Evolutionary conservation across 1,139 yeast genomes (phyloP).

Genomic region (Suhomyces anneliseae): DNA sequence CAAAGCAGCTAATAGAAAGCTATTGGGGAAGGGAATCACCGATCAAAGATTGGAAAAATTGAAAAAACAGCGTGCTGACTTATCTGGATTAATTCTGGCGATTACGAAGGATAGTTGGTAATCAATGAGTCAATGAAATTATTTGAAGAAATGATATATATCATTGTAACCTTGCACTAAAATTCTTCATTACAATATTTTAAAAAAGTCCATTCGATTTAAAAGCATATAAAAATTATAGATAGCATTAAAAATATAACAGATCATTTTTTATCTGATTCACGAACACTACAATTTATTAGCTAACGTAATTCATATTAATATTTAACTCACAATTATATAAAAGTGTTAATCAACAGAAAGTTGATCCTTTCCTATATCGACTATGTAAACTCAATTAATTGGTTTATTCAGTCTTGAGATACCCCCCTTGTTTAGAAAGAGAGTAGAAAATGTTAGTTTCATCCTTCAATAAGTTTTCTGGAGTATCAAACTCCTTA

Average conservation of each 20-base stretch:
- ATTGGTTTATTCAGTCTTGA: not conserved
- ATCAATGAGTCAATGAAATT: not conserved
- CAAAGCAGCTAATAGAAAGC: conserved; percentile 46
- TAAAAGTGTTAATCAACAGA: too few relatives aligned
- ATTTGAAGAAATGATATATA: too few relatives aligned
- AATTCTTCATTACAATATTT: too few relatives aligned
- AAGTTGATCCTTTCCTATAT: too few relatives aligned
- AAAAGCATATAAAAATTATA: too few relatives aligned
- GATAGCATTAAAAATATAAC: too few relatives aligned
- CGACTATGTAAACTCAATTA: not conserved
- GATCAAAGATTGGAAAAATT: conserved; percentile 34
- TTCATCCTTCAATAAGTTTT: conserved; percentile 24
- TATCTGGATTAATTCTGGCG: conserved; percentile 11
- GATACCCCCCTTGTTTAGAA: conserved; percentile 34
- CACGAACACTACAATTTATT: too few relatives aligned
- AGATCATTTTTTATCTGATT: too few relatives aligned
- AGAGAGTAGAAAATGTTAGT: conserved; percentile 31
- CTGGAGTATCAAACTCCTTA: conserved; percentile 34
- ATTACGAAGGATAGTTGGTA: not conserved
- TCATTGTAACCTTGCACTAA: too few relatives aligned
- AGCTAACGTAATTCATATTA: too few relatives aligned
- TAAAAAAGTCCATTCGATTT: too few relatives aligned
- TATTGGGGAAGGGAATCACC: conserved; percentile 34
- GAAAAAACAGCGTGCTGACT: conserved; percentile 38
- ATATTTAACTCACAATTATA: too few relatives aligned